A percentile compares a stretch with the other conserved stretches of the same genome.
These are phyloP conservation scores for Salix arbutifolia DNA, from an alignment of 345 rosid species.

Conservation along the genomic window DNA sequence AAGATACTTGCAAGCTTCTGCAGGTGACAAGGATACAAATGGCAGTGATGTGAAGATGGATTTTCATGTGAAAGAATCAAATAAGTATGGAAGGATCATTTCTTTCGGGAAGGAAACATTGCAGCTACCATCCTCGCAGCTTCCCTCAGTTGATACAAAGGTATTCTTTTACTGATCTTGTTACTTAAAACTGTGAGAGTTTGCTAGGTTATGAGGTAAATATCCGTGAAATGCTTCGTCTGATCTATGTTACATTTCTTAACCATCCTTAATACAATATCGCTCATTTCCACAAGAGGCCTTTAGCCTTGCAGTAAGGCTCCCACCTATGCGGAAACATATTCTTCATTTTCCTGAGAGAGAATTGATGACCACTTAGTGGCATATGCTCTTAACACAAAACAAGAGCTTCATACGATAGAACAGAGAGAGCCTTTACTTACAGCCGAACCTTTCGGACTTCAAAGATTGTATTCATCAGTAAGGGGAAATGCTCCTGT, in stretches of 20 bases:
- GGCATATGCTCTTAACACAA: no score
- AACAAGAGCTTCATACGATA: no score
- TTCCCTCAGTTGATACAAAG: conserved; percentile 36
- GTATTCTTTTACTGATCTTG: conserved; percentile 16
- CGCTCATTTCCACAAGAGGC: no score
- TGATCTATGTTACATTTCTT: no score
- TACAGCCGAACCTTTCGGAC: no score
- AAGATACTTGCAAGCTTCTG: conserved; percentile 17
- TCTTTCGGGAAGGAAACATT: conserved; percentile 57
- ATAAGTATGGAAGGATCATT: conserved; percentile 59
- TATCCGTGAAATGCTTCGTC: no score
- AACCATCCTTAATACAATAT: no score
- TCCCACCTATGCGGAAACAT: no score
- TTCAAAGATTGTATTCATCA: neutral
- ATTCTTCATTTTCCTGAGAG: no score
- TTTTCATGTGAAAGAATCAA: conserved; percentile 33
- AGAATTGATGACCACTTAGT: no score
- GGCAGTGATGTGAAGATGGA: conserved; percentile 22
- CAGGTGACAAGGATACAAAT: conserved; percentile 27
- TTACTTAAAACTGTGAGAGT: neutral
- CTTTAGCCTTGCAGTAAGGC: no score
- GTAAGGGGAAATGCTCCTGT: neutral
- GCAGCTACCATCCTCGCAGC: conserved; percentile 40
- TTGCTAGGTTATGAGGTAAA: neutral
- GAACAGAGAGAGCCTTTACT: no score